Base-by-base conservation (phyloP, 306 rosid species). In the Fagus crenata region DNA sequence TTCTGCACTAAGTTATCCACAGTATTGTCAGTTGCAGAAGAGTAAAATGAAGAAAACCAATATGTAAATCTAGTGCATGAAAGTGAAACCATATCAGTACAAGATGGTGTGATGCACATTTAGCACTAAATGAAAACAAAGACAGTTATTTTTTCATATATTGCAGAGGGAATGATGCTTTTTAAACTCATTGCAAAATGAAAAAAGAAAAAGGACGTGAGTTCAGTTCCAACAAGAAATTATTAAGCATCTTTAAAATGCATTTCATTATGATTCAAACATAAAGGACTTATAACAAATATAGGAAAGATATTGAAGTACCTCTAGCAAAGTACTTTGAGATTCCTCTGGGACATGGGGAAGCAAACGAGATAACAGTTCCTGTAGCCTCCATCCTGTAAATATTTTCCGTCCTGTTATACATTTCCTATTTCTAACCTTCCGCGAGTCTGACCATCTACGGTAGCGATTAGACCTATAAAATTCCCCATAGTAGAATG, bases 401-500 rank as follows among this genome's bases (percentile, higher is more conserved):
- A 92, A 87, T 69, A 89, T 81, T 80, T 90, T 92, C 71, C 79
- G 72, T 6, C 97, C 96, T 1, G 49, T 83, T 33, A 72, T 67
- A 73, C 88, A 76, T 82, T 87, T 92, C 75, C 79, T 89, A 64
- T 85, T 93, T 77, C 88, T 87, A 53, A 61, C 33, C 71, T 90
- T 90, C 82, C 75, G 82, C 77, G 87, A 83, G 15, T 65, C 84
- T 28, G 96, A 86, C 97, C 96, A 90, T 84, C 91, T 90, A 69
- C 77, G 51, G 77, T 87, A 81, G 63, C 76, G 88, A 73, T 77
- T 86, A 58, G 92, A 86, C 71, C 87, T 82, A 77, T 92, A 89
- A 87, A 92, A 92, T 72, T 71, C 84, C 67, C 96, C 96, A 77
- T 92, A 90, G 84, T 92, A 92, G 80, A 90, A 89, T 35, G 93